Percentiles rank a stretch among this genome's conserved stretches.
Conservation (phyloP, 2,329 filamentous ascomycete species). For the Aspergillus sp. region DNA sequence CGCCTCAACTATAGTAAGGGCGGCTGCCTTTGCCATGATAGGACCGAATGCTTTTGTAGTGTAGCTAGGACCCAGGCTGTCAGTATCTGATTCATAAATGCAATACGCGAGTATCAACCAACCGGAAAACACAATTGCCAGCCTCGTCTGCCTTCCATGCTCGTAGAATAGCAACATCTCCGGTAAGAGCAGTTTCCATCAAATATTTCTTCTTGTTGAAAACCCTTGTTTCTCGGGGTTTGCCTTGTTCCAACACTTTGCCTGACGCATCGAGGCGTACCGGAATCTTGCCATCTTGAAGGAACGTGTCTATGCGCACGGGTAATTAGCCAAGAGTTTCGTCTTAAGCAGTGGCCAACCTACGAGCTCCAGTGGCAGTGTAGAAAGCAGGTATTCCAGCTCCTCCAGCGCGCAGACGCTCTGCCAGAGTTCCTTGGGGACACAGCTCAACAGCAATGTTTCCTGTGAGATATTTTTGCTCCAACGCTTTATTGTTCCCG, state of each 20-base stretch:
- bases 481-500: constrained; percentile 73
- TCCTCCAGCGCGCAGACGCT: constrained; percentile 66
- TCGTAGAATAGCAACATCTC: constrained; percentile 74
- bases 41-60: constrained; percentile 74
- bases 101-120: constrained; percentile 16
- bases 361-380: constrained; percentile 70
- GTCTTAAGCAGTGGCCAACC: constrained; percentile 29
- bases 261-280: constrained; percentile 80
- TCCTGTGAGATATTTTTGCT: constrained; percentile 73
- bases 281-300: constrained; percentile 50
- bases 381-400: constrained; percentile 80
- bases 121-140: constrained; percentile 78
- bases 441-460: constrained; percentile 73
- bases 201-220: constrained; percentile 73
- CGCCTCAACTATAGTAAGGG: constrained; percentile 76
- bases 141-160: constrained; percentile 75
- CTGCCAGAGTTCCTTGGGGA: constrained; percentile 60
- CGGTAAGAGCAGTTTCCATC: constrained; percentile 74
- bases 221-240: constrained; percentile 67
- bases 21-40: constrained; percentile 79
- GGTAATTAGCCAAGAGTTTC: not conserved
- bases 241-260: constrained; percentile 70
- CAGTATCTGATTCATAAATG: not conserved
- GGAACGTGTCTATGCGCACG: constrained; percentile 30
- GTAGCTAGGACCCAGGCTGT: constrained; percentile 42